Conservation (phyloP, 257 asterid genomes). For the Solanum boliviense region DNA sequence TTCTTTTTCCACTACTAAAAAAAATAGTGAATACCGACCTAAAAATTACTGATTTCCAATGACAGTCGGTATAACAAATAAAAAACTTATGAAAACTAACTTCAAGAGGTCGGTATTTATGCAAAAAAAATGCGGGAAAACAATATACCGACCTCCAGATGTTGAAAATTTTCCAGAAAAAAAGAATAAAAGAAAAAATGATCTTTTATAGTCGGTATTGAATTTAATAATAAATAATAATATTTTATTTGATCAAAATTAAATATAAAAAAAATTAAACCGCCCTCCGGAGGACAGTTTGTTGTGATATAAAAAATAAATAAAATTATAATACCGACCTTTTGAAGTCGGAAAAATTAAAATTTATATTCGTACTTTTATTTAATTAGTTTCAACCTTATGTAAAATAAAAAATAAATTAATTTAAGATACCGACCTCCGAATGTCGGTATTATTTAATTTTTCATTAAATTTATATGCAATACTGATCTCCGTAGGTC, state of each 20-base stretch:
- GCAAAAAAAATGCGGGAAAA: background rate
- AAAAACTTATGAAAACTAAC: too few species aligned
- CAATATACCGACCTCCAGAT: background rate
- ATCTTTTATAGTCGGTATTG: background rate
- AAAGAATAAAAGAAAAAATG: too few species aligned
- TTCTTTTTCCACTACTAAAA: background rate
- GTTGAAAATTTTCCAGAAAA: background rate
- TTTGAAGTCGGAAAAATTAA: background rate
- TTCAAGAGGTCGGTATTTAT: background rate
- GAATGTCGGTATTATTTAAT: background rate
- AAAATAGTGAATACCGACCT: background rate
- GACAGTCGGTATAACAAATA: background rate
- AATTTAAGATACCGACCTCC: too few species aligned
- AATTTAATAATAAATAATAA: too few species aligned
- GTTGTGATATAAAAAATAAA: background rate
- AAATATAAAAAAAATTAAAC: too few species aligned
- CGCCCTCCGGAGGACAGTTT: background rate
- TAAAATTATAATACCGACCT: background rate
- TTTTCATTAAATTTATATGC: too few species aligned
- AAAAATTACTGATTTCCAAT: too few species aligned
- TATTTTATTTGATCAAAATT: background rate
- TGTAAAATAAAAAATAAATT: too few species aligned
- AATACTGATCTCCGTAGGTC: background rate
- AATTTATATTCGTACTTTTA: too few species aligned
- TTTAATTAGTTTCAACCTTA: too few species aligned